These are phyloP conservation scores for Trypanosoma lewisi DNA, from an alignment of 208 protist genomes.

Conservation along the genomic window DNA sequence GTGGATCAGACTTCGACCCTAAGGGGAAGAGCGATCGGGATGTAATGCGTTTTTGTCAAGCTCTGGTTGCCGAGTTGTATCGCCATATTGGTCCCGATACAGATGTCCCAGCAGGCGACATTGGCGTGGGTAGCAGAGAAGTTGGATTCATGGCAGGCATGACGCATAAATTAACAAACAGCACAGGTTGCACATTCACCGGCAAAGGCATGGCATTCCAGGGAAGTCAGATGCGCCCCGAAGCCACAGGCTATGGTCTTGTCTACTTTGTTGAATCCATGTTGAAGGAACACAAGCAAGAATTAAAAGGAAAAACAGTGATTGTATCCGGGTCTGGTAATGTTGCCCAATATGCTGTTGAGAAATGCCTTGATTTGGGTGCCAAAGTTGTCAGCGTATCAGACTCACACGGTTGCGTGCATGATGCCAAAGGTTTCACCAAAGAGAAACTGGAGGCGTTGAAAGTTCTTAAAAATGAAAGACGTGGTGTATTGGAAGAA, in stretches of 20 bases:
- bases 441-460: conserved; percentile 61
- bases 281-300: conserved; percentile 47
- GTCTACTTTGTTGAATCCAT: conserved; percentile 90
- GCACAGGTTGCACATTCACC: conserved; percentile 86
- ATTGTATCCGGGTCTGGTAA: conserved; percentile 92
- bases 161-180: conserved; percentile 86
- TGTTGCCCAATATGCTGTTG: conserved; percentile 84
- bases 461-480: conserved; percentile 71
- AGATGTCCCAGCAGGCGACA: conserved; percentile 95
- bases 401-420: conserved; percentile 79
- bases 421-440: conserved; percentile 83
- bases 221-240: conserved; percentile 90
- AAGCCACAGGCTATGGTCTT: conserved; percentile 94
- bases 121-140: conserved; percentile 91
- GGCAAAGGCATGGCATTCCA: conserved; percentile 89
- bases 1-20: conserved; percentile 93
- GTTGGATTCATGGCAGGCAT: conserved; percentile 92
- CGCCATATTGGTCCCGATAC: conserved; percentile 88
- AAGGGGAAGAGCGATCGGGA: conserved; percentile 91
- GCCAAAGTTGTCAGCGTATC: conserved; percentile 84
- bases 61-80: conserved; percentile 87
- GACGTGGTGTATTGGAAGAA: conserved; percentile 55
- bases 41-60: conserved; percentile 94
- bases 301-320: conserved; percentile 69
- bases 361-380: conserved; percentile 83